Evolutionary conservation across 169 alveolate genomes (phyloP).

Genomic region (Eimeria acervulina): DNA sequence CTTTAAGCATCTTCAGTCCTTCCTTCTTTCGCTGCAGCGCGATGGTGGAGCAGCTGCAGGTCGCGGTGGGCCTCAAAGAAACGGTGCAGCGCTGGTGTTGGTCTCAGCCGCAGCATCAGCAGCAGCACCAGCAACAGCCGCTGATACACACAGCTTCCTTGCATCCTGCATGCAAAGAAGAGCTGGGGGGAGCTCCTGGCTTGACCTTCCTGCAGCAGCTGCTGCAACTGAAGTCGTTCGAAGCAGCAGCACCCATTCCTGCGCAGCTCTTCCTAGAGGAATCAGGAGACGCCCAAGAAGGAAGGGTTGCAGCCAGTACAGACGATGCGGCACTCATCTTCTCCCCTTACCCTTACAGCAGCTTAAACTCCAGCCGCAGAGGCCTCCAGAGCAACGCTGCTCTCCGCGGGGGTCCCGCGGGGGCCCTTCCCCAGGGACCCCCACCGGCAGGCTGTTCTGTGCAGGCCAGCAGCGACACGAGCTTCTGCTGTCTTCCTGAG

Average conservation of each 20-base stretch:
- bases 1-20: neutral
- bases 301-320: neutral
- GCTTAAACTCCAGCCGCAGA: neutral
- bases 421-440: neutral
- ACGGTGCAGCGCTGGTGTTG: slow-evolving; percentile 54
- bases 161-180: neutral
- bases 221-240: slow-evolving; percentile 18
- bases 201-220: slow-evolving; percentile 27
- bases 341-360: neutral
- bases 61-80: slow-evolving; percentile 41
- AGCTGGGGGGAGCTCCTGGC: neutral
- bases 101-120: neutral
- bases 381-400: slow-evolving; percentile 22
- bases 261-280: slow-evolving; percentile 14
- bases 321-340: neutral
- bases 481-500: neutral
- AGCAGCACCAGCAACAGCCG: too few relatives aligned
- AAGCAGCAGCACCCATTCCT: slow-evolving; percentile 5
- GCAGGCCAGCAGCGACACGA: neutral
- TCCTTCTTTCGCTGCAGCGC: neutral
- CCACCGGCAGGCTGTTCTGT: neutral
- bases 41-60: slow-evolving; percentile 66
- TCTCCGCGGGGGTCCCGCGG: neutral
- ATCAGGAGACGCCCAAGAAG: neutral
- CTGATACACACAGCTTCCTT: neutral